Percentiles rank a stretch among this genome's conserved stretches.
These are phyloP conservation scores for Magnolia changhungtana DNA, from an alignment of 164 flowering plant species.

Conservation along the genomic window DNA sequence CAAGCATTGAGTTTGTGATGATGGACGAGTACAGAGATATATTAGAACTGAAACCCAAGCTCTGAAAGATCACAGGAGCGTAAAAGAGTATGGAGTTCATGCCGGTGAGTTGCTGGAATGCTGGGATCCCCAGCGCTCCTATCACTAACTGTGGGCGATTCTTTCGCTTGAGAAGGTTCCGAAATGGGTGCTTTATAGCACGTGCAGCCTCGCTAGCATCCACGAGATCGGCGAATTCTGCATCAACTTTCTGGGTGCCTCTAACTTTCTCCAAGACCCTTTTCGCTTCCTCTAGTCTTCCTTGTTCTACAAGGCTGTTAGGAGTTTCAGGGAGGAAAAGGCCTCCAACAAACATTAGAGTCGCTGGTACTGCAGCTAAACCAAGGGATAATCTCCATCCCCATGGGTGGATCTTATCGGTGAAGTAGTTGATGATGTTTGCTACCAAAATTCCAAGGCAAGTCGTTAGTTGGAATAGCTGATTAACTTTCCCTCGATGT, in stretches of 20 bases:
- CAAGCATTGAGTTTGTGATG: conserved; percentile 59
- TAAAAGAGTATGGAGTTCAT: conserved; percentile 88
- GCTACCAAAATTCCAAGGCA: conserved; percentile 73
- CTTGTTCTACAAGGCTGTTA: conserved; percentile 84
- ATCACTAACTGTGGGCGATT: conserved; percentile 79
- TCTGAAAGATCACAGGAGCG: conserved; percentile 87
- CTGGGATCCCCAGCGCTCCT: conserved; percentile 77
- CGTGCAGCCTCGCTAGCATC: conserved; percentile 71
- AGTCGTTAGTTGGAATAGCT: conserved; percentile 75
- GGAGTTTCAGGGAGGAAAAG: conserved; percentile 89
- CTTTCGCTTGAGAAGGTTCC: conserved; percentile 53
- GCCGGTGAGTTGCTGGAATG: conserved; percentile 90
- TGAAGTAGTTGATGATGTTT: conserved; percentile 61
- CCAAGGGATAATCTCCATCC: conserved; percentile 96
- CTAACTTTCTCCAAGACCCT: conserved; percentile 57
- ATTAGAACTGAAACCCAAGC: conserved; percentile 66
- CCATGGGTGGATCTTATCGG: conserved; percentile 74
- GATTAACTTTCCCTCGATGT: conserved; percentile 75
- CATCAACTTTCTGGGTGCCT: conserved; percentile 72
- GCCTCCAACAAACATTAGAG: conserved; percentile 73
- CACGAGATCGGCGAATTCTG: conserved; percentile 70
- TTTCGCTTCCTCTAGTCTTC: conserved; percentile 58
- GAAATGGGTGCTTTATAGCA: conserved; percentile 71
- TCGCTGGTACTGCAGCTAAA: conserved; percentile 66
- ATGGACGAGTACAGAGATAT: conserved; percentile 67